Conservation (phyloP, 192 early-diverging fungal species). For the Diversispora epigaea region DNA sequence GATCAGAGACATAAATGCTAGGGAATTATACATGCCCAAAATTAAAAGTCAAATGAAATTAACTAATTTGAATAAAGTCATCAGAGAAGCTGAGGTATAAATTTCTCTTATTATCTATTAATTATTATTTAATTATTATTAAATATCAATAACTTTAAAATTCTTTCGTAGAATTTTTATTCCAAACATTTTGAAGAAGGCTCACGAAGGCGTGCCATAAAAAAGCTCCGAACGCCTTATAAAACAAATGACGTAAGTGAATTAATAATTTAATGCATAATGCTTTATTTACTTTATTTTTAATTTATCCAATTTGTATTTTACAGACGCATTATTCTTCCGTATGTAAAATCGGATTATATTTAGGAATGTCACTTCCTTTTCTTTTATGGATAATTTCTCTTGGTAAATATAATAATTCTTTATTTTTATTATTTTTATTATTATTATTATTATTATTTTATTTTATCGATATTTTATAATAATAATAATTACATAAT, state of each 20-base stretch:
- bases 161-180: constrained; percentile 41
- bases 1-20: constrained; percentile 50
- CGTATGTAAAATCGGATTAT: constrained; percentile 55
- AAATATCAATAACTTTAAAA: no score
- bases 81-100: constrained; percentile 59
- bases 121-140: no score
- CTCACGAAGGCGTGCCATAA: constrained; percentile 61
- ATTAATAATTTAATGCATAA: no score
- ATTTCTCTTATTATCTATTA: no score
- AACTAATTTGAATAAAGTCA: constrained; percentile 50
- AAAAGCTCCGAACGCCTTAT: constrained; percentile 59
- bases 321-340: constrained; percentile 24
- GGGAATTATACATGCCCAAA: constrained; percentile 42
- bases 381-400: constrained; percentile 51
- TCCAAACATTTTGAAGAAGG: constrained; percentile 64
- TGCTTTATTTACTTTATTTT: background rate
- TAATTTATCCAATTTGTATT: background rate
- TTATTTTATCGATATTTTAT: no score
- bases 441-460: no score
- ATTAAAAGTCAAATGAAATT: constrained; percentile 63
- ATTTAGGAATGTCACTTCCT: constrained; percentile 57
- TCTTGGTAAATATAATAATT: constrained; percentile 24
- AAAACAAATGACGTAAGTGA: constrained; percentile 14
- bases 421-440: no score
- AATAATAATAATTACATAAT: no score